Base-by-base conservation (phyloP, 1,139 yeast species). In the Suzukiozyma palmioleophila region DNA sequence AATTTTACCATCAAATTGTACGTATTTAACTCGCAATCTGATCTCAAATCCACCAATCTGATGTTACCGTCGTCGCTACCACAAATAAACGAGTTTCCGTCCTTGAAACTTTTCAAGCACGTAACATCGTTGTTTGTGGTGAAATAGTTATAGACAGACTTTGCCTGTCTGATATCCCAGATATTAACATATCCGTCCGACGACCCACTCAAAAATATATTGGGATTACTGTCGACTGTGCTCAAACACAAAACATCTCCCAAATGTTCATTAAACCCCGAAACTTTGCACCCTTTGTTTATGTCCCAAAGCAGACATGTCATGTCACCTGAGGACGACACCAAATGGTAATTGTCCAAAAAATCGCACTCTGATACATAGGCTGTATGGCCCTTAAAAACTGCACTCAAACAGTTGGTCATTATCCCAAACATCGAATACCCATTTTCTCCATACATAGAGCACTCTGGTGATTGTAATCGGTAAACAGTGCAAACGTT, bases 241-340 rank as follows among this genome's bases (percentile, higher is more conserved):
- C 69, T 65, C 42, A 88, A 52, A 28, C 81, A 69, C 40, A 86
- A 65, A 14, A 90, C 87, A 57, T 87, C 96, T 6, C 95, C 95
- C 22, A 84, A 60, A 61, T 89, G 96, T 43, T 84, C 95, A 9
- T 77, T 62, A 56, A 75, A 86, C 36, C 79, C 82, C 27, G 77
- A 63, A 1, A 74, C 60, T 46, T 75, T 69, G 22, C 65, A 65
- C 1, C 86, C 82, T 46, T 76, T 77, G 24, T 71, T 66, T 24
- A 87, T 68, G 57, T 90, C 96, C 97, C 97, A 90, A 42, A 81
- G 59, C 2, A 77, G 73, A 51, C 89, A 77, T 1, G 94, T 79
- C 82, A 82, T 79, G 57, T 90, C 97, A 3, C 96, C 96, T 37
- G 92, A 81, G 1, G 83, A 75, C 0, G 95, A 85, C 12, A 87